Conservation (phyloP, 352 stramenopile genomes). For the Pythium biforme region DNA sequence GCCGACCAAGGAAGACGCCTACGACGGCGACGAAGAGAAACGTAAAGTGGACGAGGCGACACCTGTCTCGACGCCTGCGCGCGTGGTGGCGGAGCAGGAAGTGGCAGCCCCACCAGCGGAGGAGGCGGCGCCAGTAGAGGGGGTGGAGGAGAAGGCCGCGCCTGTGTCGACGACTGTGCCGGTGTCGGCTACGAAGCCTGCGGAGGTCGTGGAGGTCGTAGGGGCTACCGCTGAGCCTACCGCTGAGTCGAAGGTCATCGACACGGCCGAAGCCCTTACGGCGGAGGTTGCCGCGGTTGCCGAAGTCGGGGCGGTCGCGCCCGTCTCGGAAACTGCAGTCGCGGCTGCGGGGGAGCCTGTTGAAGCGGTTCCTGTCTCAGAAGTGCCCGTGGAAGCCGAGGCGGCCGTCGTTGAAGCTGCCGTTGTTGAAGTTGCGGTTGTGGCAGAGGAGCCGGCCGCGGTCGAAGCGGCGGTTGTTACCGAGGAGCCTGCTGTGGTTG, state of each 20-base stretch:
- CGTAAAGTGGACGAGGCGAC: too few species aligned
- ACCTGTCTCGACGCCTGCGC: too few species aligned
- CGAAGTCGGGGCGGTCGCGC: too few species aligned
- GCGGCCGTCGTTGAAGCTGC: background rate
- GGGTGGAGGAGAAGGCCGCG: too few species aligned
- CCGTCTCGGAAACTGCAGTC: background rate
- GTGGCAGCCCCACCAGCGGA: too few species aligned
- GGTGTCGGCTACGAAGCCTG: too few species aligned
- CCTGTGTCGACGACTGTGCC: too few species aligned
- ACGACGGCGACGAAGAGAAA: background rate
- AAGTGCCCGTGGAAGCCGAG: background rate
- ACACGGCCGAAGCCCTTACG: background rate
- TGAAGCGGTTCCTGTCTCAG: background rate
- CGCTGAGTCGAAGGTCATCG: background rate
- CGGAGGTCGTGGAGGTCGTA: too few species aligned
- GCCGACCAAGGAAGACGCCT: background rate
- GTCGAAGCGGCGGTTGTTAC: constrained; percentile 5
- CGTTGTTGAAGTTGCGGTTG: constrained; percentile 8
- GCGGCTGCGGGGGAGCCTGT: constrained; percentile 1
- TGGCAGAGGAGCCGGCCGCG: constrained; percentile 8
- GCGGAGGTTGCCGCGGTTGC: background rate
- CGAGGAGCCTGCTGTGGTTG: background rate
- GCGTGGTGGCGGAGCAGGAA: too few species aligned
- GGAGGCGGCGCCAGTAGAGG: too few species aligned
- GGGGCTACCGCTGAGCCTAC: too few species aligned